Evolutionary conservation across 768 basidiomycete species (phyloP), one percentile per base, ranked within the genome.

Genomic region (Pleurotus salmoneostramineus): DNA sequence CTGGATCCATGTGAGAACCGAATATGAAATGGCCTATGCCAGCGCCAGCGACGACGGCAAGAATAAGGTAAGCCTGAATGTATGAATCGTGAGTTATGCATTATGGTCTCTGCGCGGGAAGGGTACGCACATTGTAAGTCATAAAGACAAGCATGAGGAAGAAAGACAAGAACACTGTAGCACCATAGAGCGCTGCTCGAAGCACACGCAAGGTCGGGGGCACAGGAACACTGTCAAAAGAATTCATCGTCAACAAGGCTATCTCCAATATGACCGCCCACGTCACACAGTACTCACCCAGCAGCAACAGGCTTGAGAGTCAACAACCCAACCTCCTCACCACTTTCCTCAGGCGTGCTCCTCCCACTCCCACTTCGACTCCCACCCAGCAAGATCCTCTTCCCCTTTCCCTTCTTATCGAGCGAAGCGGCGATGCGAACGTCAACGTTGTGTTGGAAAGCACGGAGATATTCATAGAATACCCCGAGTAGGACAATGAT

Each of bases 121-220:
- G 17, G 37, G 42, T 21, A 74, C 90, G 66, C 58, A 93, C 92
- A 63, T 97, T 97, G 74, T 95, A 97, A 4, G 94, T 96, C 94
- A 97, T 96, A 72, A 93, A 95, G 42, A 96, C 86, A 58, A 97
- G 76, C 94, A 97, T 97, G 68, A 93, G 83, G 82, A 93, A 92
- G 78, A 89, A 91, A 36, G 91, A 91, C 58, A 93, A 70, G 69
- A 88, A 87, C 17, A 93, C 84, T 2, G 83, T 83, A 3, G 77
- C 71, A n/a, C 87, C 92, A 64, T 95, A 96, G 37, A 93, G 68
- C 1, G 68, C 63, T 5, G 92, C 88, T 27, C 91, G 80, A 45
- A 86, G 63, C n/a, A 77, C 60, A 21, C 88, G 83, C 42, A 77
- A 71, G 6, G 72, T 55, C 21, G 72, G 58, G 0, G 87, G 85